Evolutionary conservation across 2,329 filamentous ascomycete genomes (phyloP).

Genomic region (Ceratocystis destructans): DNA sequence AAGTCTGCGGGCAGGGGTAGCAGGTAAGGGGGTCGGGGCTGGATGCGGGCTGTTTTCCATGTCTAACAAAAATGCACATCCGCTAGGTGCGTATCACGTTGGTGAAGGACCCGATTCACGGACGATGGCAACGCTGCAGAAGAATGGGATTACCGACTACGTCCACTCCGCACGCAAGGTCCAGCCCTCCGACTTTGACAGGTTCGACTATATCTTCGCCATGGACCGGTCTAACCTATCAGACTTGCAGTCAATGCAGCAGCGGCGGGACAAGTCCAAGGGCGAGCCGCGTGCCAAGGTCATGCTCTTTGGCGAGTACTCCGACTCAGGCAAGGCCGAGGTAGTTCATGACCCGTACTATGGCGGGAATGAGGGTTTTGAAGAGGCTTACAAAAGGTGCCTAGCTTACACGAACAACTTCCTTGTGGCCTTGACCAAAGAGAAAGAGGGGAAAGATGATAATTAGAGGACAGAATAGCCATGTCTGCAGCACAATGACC

Average conservation of each 20-base stretch:
- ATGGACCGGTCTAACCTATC: slow-evolving; percentile 80
- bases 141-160: slow-evolving; percentile 65
- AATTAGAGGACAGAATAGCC: not conserved
- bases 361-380: slow-evolving; percentile 68
- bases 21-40: slow-evolving; percentile 44
- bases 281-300: slow-evolving; percentile 37
- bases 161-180: slow-evolving; percentile 57
- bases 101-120: slow-evolving; percentile 65
- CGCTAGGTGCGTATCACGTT: slow-evolving; percentile 61
- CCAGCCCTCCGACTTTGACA: slow-evolving; percentile 52
- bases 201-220: slow-evolving; percentile 85
- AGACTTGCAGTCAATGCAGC: slow-evolving; percentile 49
- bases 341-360: slow-evolving; percentile 86
- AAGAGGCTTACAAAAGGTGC: slow-evolving; percentile 75
- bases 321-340: slow-evolving; percentile 53
- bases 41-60: slow-evolving; percentile 84
- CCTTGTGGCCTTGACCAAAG: slow-evolving; percentile 40
- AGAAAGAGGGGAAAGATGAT: slow-evolving; percentile 19
- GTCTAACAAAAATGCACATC: slow-evolving; percentile 22
- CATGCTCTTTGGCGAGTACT: slow-evolving; percentile 73
- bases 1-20: slow-evolving; percentile 24
- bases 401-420: slow-evolving; percentile 65
- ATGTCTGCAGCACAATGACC: too few species aligned
- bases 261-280: slow-evolving; percentile 43
- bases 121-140: slow-evolving; percentile 58